phyloP scores from a whole-genome alignment of 345 rosid genomes.

The Turritis glabra region DNA sequence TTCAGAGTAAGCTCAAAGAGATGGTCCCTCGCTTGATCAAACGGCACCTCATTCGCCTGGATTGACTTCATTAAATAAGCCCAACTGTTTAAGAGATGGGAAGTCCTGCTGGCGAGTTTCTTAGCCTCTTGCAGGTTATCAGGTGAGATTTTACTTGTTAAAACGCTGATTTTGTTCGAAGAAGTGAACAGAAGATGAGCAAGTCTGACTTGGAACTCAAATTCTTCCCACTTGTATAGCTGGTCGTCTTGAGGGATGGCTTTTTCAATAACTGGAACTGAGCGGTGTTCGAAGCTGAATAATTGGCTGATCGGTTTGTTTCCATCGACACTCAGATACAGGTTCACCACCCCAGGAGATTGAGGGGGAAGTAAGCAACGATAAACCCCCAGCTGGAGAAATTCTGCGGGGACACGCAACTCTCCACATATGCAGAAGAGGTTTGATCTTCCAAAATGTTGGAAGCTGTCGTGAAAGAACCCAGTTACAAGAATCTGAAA shows the following conservation, averaged over 20 bases:
- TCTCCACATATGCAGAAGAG: slow-evolving; percentile 81
- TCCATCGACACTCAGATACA: slow-evolving; percentile 79
- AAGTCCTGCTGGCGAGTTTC: slow-evolving; percentile 59
- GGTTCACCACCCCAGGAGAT: slow-evolving; percentile 66
- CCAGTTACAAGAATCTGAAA: slow-evolving; percentile 77
- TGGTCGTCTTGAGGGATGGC: slow-evolving; percentile 42
- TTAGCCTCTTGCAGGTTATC: slow-evolving; percentile 65
- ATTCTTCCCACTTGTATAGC: slow-evolving; percentile 63
- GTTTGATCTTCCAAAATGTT: slow-evolving; percentile 58
- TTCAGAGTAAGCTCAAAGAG: slow-evolving; percentile 74
- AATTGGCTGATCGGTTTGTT: slow-evolving; percentile 78
- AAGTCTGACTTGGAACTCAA: slow-evolving; percentile 79
- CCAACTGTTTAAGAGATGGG: slow-evolving; percentile 63
- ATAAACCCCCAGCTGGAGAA: slow-evolving; percentile 78
- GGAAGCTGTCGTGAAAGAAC: slow-evolving; percentile 62
- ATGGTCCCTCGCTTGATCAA: slow-evolving; percentile 65
- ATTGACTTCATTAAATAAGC: slow-evolving; percentile 60
- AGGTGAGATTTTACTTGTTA: slow-evolving; percentile 58
- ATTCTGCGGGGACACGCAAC: slow-evolving; percentile 53
- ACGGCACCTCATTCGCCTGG: slow-evolving; percentile 52
- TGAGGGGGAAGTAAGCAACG: slow-evolving; percentile 73
- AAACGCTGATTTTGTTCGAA: slow-evolving; percentile 56
- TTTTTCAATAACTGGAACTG: slow-evolving; percentile 32
- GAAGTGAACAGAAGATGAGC: slow-evolving; percentile 76
- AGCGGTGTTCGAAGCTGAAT: slow-evolving; percentile 70